A percentile compares a stretch with the other conserved stretches of the same genome.
Conservation (phyloP, 225 moss, liverwort and hornwort species). For the Marchantia paleacea region DNA sequence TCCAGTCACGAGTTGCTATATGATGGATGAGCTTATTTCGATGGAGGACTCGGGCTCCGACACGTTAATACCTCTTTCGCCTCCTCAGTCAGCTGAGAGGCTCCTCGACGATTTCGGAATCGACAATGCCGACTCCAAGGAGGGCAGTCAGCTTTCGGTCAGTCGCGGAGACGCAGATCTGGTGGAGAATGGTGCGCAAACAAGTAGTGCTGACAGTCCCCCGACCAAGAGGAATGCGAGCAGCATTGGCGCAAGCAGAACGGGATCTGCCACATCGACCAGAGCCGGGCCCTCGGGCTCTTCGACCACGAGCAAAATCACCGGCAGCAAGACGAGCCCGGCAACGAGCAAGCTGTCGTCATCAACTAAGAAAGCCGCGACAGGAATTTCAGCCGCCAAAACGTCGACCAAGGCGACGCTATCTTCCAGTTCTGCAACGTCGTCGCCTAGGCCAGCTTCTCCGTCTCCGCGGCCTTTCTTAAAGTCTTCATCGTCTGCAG, state of each 20-base stretch:
- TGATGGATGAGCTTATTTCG: constrained; percentile 51
- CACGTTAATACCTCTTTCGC: constrained; percentile 42
- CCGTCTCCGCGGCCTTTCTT: constrained; percentile 35
- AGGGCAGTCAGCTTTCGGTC: constrained; percentile 1
- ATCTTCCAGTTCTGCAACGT: neutral
- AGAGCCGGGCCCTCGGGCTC: constrained; percentile 6
- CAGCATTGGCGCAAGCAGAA: constrained; percentile 17
- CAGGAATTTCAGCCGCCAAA: constrained; percentile 17
- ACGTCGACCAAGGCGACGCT: constrained; percentile 9
- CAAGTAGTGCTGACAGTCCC: constrained; percentile 2
- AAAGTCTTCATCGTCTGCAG: constrained; percentile 38
- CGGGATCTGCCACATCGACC: constrained; percentile 17
- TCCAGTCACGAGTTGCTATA: constrained; percentile 43
- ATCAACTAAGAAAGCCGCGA: constrained; percentile 16
- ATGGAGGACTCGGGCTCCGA: constrained; percentile 51
- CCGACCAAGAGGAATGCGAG: constrained; percentile 1
- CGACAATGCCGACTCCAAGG: constrained; percentile 22
- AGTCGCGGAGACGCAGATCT: constrained; percentile 13
- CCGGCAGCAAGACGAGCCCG: constrained; percentile 11
- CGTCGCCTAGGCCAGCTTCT: constrained; percentile 21
- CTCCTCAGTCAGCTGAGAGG: constrained; percentile 34
- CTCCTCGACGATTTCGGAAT: constrained; percentile 46
- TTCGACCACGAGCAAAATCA: neutral
- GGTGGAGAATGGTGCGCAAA: constrained; percentile 2
- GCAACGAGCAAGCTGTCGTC: constrained; percentile 5